Conservation (phyloP, 495 filamentous ascomycete genomes). For the Aspergillus heteromorphus region DNA sequence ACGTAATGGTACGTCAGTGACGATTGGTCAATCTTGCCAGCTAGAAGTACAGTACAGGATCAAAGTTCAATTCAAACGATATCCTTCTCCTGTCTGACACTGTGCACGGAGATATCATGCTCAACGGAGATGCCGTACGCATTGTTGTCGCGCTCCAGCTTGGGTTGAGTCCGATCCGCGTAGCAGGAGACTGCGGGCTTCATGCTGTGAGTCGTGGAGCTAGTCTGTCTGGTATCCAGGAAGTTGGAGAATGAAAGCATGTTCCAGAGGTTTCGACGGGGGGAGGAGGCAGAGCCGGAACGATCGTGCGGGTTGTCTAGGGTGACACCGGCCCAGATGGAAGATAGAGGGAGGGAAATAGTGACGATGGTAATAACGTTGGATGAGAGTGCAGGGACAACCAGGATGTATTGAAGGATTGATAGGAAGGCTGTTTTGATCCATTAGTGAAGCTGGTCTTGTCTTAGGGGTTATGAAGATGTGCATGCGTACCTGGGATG, state of each 20-base stretch:
- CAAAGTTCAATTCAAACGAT: not conserved
- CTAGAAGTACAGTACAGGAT: no score
- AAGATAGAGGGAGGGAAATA: conserved; percentile 73
- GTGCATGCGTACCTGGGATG: conserved; percentile 58
- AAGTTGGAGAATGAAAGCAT: conserved; percentile 14
- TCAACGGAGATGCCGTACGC: conserved; percentile 29
- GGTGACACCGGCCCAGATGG: conserved; percentile 63
- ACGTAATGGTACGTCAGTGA: no score
- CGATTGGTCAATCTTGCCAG: no score
- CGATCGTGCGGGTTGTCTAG: conserved; percentile 23
- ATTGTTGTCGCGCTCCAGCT: conserved; percentile 12
- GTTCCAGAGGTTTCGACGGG: conserved; percentile 28
- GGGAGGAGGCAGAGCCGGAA: not conserved
- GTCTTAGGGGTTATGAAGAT: not conserved
- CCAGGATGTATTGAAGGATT: conserved; percentile 51
- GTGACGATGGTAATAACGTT: conserved; percentile 62
- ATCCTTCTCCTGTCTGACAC: conserved; percentile 11
- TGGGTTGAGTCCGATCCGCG: conserved; percentile 15
- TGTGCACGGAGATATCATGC: conserved; percentile 28
- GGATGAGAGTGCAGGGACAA: conserved; percentile 54
- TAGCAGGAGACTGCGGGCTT: conserved; percentile 25
- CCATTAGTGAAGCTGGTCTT: not conserved
- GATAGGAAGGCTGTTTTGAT: conserved; percentile 58
- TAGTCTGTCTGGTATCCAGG: conserved; percentile 2
- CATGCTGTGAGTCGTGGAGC: not conserved